A percentile compares a stretch with the other conserved stretches of the same genome.
These are phyloP conservation scores for Solanum clarkiae DNA, from an alignment of 257 asterid genomes.

Conservation along the genomic window DNA sequence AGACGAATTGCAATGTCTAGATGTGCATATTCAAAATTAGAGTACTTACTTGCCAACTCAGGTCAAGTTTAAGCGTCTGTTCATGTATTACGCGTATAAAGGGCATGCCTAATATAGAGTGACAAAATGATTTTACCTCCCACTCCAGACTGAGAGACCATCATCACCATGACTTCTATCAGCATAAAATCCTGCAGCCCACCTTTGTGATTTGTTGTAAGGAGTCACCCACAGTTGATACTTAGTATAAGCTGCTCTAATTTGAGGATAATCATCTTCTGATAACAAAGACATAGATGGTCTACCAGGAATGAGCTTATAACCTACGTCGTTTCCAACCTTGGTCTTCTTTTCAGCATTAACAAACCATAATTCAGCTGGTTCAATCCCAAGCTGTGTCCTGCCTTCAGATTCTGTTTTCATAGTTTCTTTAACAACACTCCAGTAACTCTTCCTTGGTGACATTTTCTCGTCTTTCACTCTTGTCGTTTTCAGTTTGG, in stretches of 20 bases:
- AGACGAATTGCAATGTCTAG: neutral
- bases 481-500: slow-evolving; percentile 23
- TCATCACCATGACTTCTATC: slow-evolving; percentile 63
- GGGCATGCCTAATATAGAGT: neutral
- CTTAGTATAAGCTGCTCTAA: slow-evolving; percentile 52
- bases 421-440: slow-evolving; percentile 27
- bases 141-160: slow-evolving; percentile 46
- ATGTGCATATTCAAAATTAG: too few relatives aligned
- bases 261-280: slow-evolving; percentile 49
- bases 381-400: slow-evolving; percentile 18
- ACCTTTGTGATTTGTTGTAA: slow-evolving; percentile 41
- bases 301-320: slow-evolving; percentile 34
- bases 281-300: slow-evolving; percentile 27
- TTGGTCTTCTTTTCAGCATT: slow-evolving; percentile 44
- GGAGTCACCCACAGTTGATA: slow-evolving; percentile 51
- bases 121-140: slow-evolving; percentile 14
- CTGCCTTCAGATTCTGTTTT: slow-evolving; percentile 32
- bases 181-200: slow-evolving; percentile 72
- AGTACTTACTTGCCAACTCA: neutral
- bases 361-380: slow-evolving; percentile 38
- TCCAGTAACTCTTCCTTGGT: slow-evolving; percentile 68
- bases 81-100: too few relatives aligned
- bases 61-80: too few relatives aligned
- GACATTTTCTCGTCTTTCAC: slow-evolving; percentile 3
- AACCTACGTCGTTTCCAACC: slow-evolving; percentile 42